A percentile compares a stretch with the other conserved stretches of the same genome.
Evolutionary conservation across 2,329 filamentous ascomycete genomes (phyloP).

Genomic region (Colletotrichum sp.): DNA sequence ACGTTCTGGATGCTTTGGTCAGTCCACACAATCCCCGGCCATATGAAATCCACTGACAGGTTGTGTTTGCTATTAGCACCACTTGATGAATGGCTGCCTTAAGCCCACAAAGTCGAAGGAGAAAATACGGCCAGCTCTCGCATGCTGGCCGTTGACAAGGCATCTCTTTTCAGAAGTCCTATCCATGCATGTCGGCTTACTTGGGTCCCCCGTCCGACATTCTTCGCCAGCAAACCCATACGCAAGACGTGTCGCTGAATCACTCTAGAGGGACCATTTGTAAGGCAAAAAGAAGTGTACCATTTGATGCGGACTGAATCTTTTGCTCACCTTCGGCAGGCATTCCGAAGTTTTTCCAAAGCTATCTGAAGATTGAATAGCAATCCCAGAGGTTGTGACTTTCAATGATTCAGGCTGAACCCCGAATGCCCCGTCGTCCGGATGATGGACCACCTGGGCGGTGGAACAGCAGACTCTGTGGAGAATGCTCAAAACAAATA

Average conservation of each 20-base stretch:
- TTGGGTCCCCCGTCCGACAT: neutral
- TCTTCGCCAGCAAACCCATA: neutral
- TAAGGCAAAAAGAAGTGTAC: neutral
- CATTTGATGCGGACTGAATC: neutral
- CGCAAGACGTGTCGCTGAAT: neutral
- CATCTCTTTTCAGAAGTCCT: neutral
- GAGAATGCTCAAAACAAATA: neutral
- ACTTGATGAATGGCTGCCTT: neutral
- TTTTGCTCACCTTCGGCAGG: neutral
- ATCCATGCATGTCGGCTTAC: neutral
- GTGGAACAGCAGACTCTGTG: neutral
- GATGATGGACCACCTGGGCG: neutral
- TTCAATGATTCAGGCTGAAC: neutral
- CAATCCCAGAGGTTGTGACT: neutral
- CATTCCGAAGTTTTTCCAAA: neutral
- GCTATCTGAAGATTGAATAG: neutral
- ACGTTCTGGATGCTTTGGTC: neutral
- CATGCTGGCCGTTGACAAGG: neutral
- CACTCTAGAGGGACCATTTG: neutral
- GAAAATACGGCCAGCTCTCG: neutral
- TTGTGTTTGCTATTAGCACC: neutral
- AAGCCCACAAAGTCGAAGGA: neutral
- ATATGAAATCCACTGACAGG: neutral
- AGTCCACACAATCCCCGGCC: neutral
- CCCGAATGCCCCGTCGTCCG: neutral